A percentile compares a stretch with the other conserved stretches of the same genome.
phyloP scores from a whole-genome alignment of 1,284 basidiomycete species.

The Trichosporon coremiiforme region DNA sequence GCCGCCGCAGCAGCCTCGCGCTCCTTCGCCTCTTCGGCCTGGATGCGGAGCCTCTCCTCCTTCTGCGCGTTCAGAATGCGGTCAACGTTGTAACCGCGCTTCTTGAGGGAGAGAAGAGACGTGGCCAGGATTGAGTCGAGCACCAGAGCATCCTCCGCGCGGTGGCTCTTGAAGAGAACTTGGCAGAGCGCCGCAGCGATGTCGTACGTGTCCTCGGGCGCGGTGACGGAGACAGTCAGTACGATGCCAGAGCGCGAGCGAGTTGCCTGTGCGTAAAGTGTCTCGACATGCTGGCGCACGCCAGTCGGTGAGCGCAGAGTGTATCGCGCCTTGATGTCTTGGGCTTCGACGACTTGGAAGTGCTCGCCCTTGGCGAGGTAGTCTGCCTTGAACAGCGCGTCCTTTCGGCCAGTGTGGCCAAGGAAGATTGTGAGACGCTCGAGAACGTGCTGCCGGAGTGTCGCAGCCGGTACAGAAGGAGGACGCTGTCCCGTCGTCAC shows the following conservation, averaged over 20 bases:
- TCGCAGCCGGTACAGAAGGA: constrained; percentile 38
- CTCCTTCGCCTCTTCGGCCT: constrained; percentile 47
- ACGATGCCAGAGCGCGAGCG: constrained; percentile 63
- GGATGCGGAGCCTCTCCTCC: constrained; percentile 68
- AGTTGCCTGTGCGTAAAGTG: constrained; percentile 71
- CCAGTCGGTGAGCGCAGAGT: constrained; percentile 39
- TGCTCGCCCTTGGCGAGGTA: constrained; percentile 67
- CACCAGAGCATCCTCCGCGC: constrained; percentile 78
- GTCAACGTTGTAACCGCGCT: constrained; percentile 72
- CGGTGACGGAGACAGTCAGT: constrained; percentile 72
- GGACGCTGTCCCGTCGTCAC: constrained; percentile 47
- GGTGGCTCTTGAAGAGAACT: constrained; percentile 70
- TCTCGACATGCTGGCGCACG: constrained; percentile 47
- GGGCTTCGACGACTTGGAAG: constrained; percentile 65
- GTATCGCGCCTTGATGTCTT: constrained; percentile 45
- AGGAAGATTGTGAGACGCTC: constrained; percentile 89
- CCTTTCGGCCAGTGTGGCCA: constrained; percentile 77
- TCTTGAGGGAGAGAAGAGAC: constrained; percentile 76
- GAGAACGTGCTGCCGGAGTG: constrained; percentile 63
- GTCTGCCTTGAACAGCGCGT: constrained; percentile 61
- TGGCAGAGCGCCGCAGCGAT: constrained; percentile 63
- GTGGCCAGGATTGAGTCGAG: constrained; percentile 79
- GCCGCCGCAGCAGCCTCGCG: constrained; percentile 44
- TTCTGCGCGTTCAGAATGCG: constrained; percentile 84
- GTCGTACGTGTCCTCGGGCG: constrained; percentile 87